A percentile compares a stretch with the other conserved stretches of the same genome.
phyloP scores from a whole-genome alignment of 148 eudicot genomes.

The Salicornia ramosissima region DNA sequence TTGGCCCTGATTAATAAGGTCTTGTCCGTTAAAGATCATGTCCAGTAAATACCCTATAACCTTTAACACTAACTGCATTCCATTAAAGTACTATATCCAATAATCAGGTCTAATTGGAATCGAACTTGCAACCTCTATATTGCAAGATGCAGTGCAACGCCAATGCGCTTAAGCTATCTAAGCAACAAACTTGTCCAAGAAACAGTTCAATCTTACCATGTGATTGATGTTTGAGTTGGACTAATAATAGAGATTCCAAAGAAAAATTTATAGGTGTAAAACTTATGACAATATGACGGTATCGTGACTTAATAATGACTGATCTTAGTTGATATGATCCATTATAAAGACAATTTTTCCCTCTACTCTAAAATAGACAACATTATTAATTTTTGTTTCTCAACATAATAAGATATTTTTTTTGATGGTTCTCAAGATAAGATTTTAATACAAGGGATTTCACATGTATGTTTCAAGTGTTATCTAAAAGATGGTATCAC shows the following conservation, averaged over 20 bases:
- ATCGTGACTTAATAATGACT: neutral
- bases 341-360: neutral
- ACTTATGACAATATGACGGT: slow-evolving; percentile 12
- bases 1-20: no score
- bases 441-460: neutral
- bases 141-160: no score
- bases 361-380: neutral
- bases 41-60: no score
- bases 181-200: slow-evolving; percentile 6
- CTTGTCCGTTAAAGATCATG: no score
- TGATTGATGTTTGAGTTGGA: slow-evolving; percentile 26
- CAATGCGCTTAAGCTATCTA: no score
- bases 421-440: neutral
- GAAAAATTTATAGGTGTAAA: neutral
- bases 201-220: neutral
- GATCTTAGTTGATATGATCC: neutral
- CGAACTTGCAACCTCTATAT: no score
- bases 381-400: neutral
- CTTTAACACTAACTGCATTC: no score
- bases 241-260: slow-evolving; percentile 6
- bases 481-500: slow-evolving; percentile 3
- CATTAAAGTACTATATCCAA: no score
- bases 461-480: slow-evolving; percentile 4
- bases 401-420: neutral
- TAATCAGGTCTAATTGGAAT: no score